Percentiles rank a stretch among this genome's conserved stretches.
Conservation (phyloP, 495 filamentous ascomycete genomes). For the Penicillium nucicola region DNA sequence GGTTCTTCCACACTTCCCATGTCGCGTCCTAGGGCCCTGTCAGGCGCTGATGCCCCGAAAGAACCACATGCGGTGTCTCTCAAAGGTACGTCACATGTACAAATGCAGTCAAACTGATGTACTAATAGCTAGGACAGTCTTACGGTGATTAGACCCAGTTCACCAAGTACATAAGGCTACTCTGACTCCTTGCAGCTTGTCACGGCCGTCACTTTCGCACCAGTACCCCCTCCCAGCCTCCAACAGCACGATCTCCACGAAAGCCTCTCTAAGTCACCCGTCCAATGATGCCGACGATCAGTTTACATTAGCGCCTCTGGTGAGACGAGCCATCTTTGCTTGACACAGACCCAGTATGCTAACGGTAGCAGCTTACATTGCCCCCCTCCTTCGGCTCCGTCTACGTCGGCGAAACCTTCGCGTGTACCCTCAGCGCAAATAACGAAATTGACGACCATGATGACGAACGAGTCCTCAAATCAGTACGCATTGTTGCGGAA, state of each 20-base stretch:
- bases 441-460: slow-evolving; percentile 62
- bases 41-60: slow-evolving; percentile 58
- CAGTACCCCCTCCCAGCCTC: slow-evolving; percentile 56
- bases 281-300: slow-evolving; percentile 42
- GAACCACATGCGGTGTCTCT: slow-evolving; percentile 83
- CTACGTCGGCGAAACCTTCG: slow-evolving; percentile 94
- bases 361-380: slow-evolving; percentile 63
- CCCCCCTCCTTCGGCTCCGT: slow-evolving; percentile 90
- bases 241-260: slow-evolving; percentile 45
- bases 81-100: slow-evolving; percentile 54
- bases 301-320: slow-evolving; percentile 61
- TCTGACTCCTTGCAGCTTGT: slow-evolving; percentile 42
- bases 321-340: slow-evolving; percentile 22
- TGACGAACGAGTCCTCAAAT: slow-evolving; percentile 56
- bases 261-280: slow-evolving; percentile 53
- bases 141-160: slow-evolving; percentile 42
- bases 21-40: slow-evolving; percentile 44
- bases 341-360: not conserved
- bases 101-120: not conserved
- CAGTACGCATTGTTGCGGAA: slow-evolving; percentile 80
- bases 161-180: not conserved
- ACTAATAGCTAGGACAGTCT: slow-evolving; percentile 11
- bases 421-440: slow-evolving; percentile 90
- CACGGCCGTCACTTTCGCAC: slow-evolving; percentile 53
- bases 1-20: slow-evolving; percentile 11